Evolutionary conservation across 2,329 filamentous ascomycete species (phyloP).

Genomic region (Fusarium palustre): DNA sequence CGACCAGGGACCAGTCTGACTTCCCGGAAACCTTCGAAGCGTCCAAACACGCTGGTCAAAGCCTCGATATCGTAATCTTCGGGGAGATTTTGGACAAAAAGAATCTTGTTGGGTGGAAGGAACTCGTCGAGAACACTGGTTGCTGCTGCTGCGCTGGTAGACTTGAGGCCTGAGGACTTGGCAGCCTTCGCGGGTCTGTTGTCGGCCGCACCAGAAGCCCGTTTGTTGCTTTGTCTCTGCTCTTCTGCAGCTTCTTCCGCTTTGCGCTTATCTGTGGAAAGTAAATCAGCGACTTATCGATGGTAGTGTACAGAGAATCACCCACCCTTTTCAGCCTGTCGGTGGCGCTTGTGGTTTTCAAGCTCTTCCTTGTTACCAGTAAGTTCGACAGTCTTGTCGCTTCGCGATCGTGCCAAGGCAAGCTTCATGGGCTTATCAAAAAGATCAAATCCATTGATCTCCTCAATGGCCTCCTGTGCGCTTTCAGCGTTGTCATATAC

Average conservation of each 20-base stretch:
- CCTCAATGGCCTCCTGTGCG: conserved; percentile 85
- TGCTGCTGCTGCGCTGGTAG: conserved; percentile 73
- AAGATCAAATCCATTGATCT: conserved; percentile 91
- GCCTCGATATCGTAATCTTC: conserved; percentile 86
- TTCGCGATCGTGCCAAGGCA: conserved; percentile 82
- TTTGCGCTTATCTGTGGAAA: conserved; percentile 75
- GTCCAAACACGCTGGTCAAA: conserved; percentile 83
- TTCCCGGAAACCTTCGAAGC: conserved; percentile 95
- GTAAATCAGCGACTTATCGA: neutral
- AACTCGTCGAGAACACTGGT: conserved; percentile 96
- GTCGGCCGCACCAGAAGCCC: conserved; percentile 61
- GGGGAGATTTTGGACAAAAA: conserved; percentile 93
- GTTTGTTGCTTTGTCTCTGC: conserved; percentile 82
- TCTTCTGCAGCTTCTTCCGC: conserved; percentile 83
- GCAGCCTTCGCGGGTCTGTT: conserved; percentile 75
- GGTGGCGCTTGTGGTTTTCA: conserved; percentile 84
- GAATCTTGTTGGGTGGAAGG: conserved; percentile 94
- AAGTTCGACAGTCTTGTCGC: conserved; percentile 85
- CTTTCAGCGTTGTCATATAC: conserved; percentile 86
- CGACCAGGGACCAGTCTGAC: conserved; percentile 88
- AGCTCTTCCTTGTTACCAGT: conserved; percentile 83
- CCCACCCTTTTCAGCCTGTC: conserved; percentile 90
- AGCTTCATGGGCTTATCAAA: conserved; percentile 92
- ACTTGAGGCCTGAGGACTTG: conserved; percentile 74
- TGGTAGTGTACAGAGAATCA: neutral